phyloP scores from a whole-genome alignment of 164 flowering plant genomes.

The Paratinospora sagittata region DNA sequence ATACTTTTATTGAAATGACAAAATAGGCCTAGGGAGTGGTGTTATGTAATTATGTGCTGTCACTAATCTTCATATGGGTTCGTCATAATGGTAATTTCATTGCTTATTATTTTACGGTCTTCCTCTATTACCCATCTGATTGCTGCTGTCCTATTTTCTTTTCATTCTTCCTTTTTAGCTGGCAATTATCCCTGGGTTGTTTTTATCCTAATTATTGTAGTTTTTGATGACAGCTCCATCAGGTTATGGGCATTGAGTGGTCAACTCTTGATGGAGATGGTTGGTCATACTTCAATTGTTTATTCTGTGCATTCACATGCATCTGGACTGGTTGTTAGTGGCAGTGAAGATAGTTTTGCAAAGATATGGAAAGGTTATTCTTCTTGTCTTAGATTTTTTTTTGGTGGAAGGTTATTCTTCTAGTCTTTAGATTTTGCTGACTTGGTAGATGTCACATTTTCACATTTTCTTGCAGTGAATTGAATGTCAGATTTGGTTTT shows the following conservation, averaged over 20 bases:
- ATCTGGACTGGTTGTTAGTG: slow-evolving; percentile 87
- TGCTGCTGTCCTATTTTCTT: not conserved
- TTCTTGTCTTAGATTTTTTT: not conserved
- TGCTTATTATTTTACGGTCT: not conserved
- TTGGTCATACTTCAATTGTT: slow-evolving; percentile 90
- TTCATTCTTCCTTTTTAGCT: not conserved
- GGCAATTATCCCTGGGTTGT: not conserved
- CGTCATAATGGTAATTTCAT: not conserved
- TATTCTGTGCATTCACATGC: slow-evolving; percentile 86
- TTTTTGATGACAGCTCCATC: slow-evolving; percentile 50
- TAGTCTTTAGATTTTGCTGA: not conserved
- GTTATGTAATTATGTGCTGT: not conserved
- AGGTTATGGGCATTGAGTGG: slow-evolving; percentile 91
- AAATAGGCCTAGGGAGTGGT: not conserved
- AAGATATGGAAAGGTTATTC: slow-evolving; percentile 94
- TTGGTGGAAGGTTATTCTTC: not conserved
- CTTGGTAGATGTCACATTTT: not conserved
- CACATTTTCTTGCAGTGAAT: not conserved
- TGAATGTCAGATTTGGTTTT: not conserved
- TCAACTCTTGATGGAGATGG: slow-evolving; percentile 86
- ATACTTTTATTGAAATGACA: not conserved
- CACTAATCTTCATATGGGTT: not conserved
- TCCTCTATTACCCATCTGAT: not conserved
- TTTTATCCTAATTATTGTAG: not conserved
- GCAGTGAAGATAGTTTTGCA: slow-evolving; percentile 86